A percentile compares a stretch with the other conserved stretches of the same genome.
phyloP scores from a whole-genome alignment of 2,329 filamentous ascomycete genomes.

The Exserohilum rostratum region DNA sequence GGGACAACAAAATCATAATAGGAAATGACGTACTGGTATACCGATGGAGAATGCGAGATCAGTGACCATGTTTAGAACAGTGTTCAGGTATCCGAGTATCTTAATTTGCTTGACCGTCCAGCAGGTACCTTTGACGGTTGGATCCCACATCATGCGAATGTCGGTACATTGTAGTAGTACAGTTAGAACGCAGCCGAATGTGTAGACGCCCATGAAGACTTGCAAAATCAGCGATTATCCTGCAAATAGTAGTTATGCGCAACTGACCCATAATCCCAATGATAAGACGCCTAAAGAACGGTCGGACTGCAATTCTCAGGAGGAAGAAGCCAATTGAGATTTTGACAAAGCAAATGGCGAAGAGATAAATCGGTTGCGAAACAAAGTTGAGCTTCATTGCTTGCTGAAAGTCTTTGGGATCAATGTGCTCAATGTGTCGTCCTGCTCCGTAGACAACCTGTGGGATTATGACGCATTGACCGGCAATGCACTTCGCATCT shows the following conservation, averaged over 20 bases:
- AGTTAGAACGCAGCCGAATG: slow-evolving; percentile 54
- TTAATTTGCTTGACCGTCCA: slow-evolving; percentile 51
- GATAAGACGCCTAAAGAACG: slow-evolving; percentile 51
- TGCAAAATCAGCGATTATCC: neutral
- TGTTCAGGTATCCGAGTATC: slow-evolving; percentile 55
- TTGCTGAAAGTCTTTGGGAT: slow-evolving; percentile 34
- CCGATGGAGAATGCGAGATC: slow-evolving; percentile 53
- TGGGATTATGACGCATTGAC: slow-evolving; percentile 50
- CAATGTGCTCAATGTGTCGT: slow-evolving; percentile 53
- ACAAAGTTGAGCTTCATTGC: slow-evolving; percentile 58
- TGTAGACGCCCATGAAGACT: slow-evolving; percentile 55
- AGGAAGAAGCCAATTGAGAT: slow-evolving; percentile 58
- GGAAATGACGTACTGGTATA: slow-evolving; percentile 40
- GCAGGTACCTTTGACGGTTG: slow-evolving; percentile 48
- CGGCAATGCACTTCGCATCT: slow-evolving; percentile 42
- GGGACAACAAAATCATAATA: no score
- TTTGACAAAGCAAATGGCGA: slow-evolving; percentile 56
- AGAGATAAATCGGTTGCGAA: slow-evolving; percentile 55
- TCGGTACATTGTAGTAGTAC: slow-evolving; percentile 58
- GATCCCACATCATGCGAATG: slow-evolving; percentile 55
- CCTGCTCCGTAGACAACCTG: slow-evolving; percentile 55
- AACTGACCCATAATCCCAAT: slow-evolving; percentile 53
- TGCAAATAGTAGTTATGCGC: no score
- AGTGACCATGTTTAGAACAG: slow-evolving; percentile 49
- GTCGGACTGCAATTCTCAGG: slow-evolving; percentile 52